Evolutionary conservation across 495 filamentous ascomycete species (phyloP), one percentile per base, ranked within the genome.

Genomic region (Oleoguttula mirabilis): DNA sequence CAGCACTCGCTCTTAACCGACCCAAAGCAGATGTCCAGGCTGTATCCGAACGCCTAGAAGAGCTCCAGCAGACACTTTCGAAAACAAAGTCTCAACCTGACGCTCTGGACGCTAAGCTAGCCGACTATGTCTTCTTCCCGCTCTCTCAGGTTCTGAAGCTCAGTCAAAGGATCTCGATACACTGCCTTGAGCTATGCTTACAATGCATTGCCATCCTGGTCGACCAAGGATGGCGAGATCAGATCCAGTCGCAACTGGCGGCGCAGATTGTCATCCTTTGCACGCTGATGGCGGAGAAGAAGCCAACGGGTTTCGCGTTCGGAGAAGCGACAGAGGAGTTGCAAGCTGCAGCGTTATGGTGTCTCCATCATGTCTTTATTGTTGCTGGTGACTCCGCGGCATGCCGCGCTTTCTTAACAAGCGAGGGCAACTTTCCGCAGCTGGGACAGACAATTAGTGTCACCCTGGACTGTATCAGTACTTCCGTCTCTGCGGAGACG

Each of bases 81-180:
- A 57, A 64, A 24, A 66, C 81, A 51, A 64, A 66, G 27, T 55
- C 46, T 33, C 62, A 65, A 35, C 64, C 71, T 24, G 60, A 65
- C 14, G 63, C 69, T 0, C 65, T 95, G 10, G 84, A 94, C 56
- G 68, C 75, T 39, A 86, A 84, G 59, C 64, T 95, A 20, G 90
- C 87, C 6, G 85, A 95, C 59, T 99, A 94, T 65, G 73, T 81
- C 50, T 96, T 96, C 68, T 90, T 94, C 51, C 90, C 90, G 0
- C 64, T 99, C 0, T 84, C 83, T 2, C 81, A 92, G 47, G 76
- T 96, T 36, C 80, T 99, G 50, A 78, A 82, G 41, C 70, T 76
- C 37, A 79, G 78, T 37, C 75, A 86, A 47, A 67, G 69, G 21
- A 68, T 87, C 23, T 74, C 92, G 4, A 71, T 81, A 21, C 72